These are phyloP conservation scores for Leccinum subgranulosum DNA, from an alignment of 768 basidiomycete species.

Conservation along the genomic window DNA sequence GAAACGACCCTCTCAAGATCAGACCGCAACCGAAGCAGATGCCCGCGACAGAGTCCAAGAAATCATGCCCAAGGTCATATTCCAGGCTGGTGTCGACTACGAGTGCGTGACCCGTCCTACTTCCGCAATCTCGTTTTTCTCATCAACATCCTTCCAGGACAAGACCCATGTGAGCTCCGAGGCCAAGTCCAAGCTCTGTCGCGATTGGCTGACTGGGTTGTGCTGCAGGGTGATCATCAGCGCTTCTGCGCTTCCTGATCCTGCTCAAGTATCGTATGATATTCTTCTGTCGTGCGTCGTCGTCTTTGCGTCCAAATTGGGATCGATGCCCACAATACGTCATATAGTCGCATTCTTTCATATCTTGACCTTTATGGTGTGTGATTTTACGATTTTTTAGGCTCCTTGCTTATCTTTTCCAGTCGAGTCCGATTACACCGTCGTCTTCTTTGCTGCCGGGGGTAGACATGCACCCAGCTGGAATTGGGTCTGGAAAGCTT, in stretches of 20 bases:
- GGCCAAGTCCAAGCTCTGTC: neutral
- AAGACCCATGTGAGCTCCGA: conserved; percentile 69
- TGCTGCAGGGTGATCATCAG: conserved; percentile 73
- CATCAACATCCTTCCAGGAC: conserved; percentile 49
- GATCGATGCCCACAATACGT: conserved; percentile 4
- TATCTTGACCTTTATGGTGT: conserved; percentile 81
- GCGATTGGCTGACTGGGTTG: conserved; percentile 8
- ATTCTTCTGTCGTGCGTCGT: conserved; percentile 62
- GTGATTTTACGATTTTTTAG: conserved; percentile 10
- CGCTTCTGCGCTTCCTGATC: conserved; percentile 81
- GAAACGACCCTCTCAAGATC: conserved; percentile 38
- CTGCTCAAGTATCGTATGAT: conserved; percentile 73
- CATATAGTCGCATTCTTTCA: conserved; percentile 63
- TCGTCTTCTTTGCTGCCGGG: conserved; percentile 85
- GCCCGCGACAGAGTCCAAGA: conserved; percentile 52
- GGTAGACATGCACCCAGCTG: conserved; percentile 70
- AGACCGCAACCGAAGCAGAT: conserved; percentile 24
- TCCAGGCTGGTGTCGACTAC: conserved; percentile 87
- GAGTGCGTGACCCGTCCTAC: conserved; percentile 54
- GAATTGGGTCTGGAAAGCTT: conserved; percentile 93
- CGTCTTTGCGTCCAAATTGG: conserved; percentile 7
- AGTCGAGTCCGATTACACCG: conserved; percentile 89
- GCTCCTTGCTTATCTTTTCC: conserved; percentile 2
- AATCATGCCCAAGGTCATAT: conserved; percentile 70
- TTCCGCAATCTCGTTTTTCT: conserved; percentile 10